phyloP scores from a whole-genome alignment of 1,139 yeast genomes.

The Sugiyamaella castrensis region DNA sequence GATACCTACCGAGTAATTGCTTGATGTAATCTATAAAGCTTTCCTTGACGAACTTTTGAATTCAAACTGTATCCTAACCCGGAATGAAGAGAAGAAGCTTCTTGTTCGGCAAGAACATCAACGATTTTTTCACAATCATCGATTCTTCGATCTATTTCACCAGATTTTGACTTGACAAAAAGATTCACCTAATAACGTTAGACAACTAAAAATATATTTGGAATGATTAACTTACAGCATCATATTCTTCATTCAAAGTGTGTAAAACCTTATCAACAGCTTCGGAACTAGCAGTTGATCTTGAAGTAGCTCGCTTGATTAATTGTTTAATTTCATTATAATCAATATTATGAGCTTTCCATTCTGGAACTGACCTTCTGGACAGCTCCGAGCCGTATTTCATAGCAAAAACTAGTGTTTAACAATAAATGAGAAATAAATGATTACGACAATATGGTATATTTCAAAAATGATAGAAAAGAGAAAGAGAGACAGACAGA shows the following conservation, averaged over 20 bases:
- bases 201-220: background rate
- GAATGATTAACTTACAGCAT: constrained; percentile 48
- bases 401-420: constrained; percentile 44
- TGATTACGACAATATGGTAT: background rate
- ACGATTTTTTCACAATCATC: constrained; percentile 41
- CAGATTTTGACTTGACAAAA: constrained; percentile 63
- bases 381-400: constrained; percentile 79
- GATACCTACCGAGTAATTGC: constrained; percentile 31
- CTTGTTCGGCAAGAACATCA: constrained; percentile 33
- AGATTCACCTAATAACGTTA: constrained; percentile 30
- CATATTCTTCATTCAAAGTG: constrained; percentile 58
- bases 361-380: constrained; percentile 78
- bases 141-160: constrained; percentile 52
- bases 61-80: constrained; percentile 15
- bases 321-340: constrained; percentile 70
- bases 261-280: constrained; percentile 60
- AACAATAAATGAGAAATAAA: background rate
- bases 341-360: constrained; percentile 80
- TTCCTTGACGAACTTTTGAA: constrained; percentile 31
- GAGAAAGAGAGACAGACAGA: no score
- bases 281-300: constrained; percentile 36
- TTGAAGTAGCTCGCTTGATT: constrained; percentile 52
- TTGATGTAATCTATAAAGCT: constrained; percentile 33
- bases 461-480: no score
- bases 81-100: constrained; percentile 15